Base-by-base conservation (phyloP, 1,284 basidiomycete species). In the Rhodotorula glutinis region DNA sequence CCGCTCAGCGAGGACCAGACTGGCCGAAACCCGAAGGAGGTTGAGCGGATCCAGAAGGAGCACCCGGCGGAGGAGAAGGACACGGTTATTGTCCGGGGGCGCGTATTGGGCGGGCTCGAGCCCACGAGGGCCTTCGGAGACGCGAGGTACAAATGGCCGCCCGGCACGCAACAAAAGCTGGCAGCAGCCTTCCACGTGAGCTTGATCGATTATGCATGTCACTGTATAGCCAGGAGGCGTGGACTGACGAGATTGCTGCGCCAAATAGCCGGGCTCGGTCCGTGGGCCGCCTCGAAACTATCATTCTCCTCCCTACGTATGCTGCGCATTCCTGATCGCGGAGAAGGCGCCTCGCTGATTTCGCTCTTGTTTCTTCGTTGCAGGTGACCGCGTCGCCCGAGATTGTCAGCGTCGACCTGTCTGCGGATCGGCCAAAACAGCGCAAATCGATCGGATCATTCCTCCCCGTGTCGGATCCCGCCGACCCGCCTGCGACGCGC, bases 1-100 rank as follows among this genome's bases (percentile, higher is more conserved):
- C 90, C 92, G 27, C 83, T 99, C 66, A 91, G 86, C 44, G 90
- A 96, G 77, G 96, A 98, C 78, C 94, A 98, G 82, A 98, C 93
- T 16, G 95, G 92, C 38, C 85, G 91, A 67, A 98, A 95, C 77
- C 87, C 85, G 17, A 88, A 85, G 64, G 95, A 99, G 79, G 79
- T 82, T n/a, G 75, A 74, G 57, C 73, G 79, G 65, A 86, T 99
- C 73, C 88, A 86, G 74, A 85, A 86, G 8, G 94, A 98, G 79
- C 96, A 99, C 77, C 93, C 93, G 3, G 77, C 82, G 51, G 86
- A 87, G 38, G 94, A 98, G 79, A 84, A 85, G 41, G 83, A 87
- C 64, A 84, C 85, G 53, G 93, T 98, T 47, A 89, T 98, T 75
- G 84, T 85, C 72, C 84, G 88, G 49, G 96, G 93, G 8, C 87